Evolutionary conservation across 257 asterid species (phyloP).

Genomic region (Solanum rostratum): DNA sequence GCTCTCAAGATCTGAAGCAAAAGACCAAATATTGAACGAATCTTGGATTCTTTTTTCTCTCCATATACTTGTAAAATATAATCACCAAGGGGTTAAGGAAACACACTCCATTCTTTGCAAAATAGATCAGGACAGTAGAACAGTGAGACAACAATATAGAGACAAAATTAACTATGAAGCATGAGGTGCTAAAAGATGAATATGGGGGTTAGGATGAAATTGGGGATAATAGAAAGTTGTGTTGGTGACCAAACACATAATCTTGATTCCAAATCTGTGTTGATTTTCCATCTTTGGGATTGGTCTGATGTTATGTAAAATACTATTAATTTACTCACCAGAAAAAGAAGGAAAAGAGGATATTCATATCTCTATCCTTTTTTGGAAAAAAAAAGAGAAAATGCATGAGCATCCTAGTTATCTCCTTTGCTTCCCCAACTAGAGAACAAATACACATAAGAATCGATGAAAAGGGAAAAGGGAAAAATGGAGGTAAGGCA

Average conservation of each 20-base stretch:
- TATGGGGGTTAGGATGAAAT: not conserved
- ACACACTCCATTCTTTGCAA: not conserved
- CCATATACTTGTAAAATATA: not conserved
- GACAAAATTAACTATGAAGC: not conserved
- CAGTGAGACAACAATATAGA: not conserved
- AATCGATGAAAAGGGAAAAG: too few species aligned
- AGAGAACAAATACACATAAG: too few species aligned
- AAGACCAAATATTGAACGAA: too few species aligned
- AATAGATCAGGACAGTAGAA: not conserved
- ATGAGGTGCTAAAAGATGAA: not conserved
- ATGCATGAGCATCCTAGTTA: too few species aligned
- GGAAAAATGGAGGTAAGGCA: too few species aligned
- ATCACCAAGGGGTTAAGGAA: not conserved
- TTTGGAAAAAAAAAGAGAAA: not conserved
- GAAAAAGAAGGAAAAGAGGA: slow-evolving; percentile 31
- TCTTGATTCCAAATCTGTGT: not conserved
- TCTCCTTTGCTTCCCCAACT: too few species aligned
- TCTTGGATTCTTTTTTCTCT: not conserved
- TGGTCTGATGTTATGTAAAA: not conserved
- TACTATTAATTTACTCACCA: not conserved
- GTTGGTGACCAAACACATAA: not conserved
- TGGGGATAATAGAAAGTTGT: not conserved
- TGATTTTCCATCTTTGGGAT: not conserved
- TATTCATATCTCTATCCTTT: slow-evolving; percentile 80
- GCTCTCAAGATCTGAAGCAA: too few species aligned